These are phyloP conservation scores for Erigeron philadelphicus DNA, from an alignment of 140 eudicot genomes.

Conservation along the genomic window DNA sequence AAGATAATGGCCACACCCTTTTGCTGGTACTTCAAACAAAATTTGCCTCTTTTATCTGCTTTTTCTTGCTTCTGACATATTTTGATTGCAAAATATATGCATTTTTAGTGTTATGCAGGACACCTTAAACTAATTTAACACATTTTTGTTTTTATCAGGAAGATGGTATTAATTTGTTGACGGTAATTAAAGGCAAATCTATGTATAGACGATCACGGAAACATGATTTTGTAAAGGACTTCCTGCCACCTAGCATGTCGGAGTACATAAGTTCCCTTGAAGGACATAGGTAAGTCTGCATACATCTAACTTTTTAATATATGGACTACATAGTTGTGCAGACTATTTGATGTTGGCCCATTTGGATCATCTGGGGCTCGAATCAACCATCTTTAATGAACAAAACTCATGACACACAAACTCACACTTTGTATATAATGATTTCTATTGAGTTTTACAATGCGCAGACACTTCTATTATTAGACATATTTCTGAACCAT, in stretches of 20 bases:
- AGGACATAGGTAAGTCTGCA: conserved; percentile 45
- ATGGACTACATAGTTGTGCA: no score
- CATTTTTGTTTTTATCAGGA: conserved; percentile 51
- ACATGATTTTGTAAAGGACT: conserved; percentile 64
- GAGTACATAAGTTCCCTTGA: conserved; percentile 47
- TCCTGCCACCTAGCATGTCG: conserved; percentile 76
- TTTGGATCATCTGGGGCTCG: no score
- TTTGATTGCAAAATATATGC: not conserved
- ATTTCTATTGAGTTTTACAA: no score
- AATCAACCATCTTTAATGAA: no score
- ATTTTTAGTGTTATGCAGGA: conserved; percentile 12
- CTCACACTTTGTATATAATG: no score
- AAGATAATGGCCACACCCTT: conserved; percentile 78
- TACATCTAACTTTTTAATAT: no score
- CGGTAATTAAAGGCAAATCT: conserved; percentile 54
- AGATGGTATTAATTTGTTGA: conserved; percentile 82
- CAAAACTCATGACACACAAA: no score
- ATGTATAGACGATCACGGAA: conserved; percentile 62
- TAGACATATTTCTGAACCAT: no score
- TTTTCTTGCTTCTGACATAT: not conserved
- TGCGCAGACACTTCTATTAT: no score
- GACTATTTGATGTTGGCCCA: no score
- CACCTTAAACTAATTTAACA: conserved; percentile 2
- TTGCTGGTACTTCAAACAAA: conserved; percentile 44
- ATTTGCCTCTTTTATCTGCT: conserved; percentile 2